phyloP scores from a whole-genome alignment of 2,329 filamentous ascomycete genomes.

The Emmonsiellopsis sp. region DNA sequence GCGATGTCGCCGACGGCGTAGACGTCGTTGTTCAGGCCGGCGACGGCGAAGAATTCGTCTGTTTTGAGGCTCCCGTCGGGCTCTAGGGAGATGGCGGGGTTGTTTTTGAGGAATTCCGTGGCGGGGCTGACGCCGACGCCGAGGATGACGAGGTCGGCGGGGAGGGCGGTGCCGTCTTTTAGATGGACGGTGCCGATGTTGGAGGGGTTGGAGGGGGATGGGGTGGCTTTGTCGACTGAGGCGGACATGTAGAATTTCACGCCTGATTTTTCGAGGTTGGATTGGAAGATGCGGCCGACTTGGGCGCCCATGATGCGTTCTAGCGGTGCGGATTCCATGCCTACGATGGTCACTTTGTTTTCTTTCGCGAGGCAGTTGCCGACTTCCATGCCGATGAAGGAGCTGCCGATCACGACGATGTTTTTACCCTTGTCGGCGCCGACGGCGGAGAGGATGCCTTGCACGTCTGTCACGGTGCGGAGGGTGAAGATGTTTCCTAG shows the following conservation, averaged over 20 bases:
- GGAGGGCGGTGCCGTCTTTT: slow-evolving; percentile 74
- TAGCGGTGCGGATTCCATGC: slow-evolving; percentile 77
- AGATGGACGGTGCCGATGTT: slow-evolving; percentile 73
- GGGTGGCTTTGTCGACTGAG: slow-evolving; percentile 70
- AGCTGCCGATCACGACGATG: slow-evolving; percentile 82
- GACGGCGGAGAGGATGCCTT: slow-evolving; percentile 68
- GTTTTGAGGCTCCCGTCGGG: slow-evolving; percentile 78
- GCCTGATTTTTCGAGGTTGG: slow-evolving; percentile 70
- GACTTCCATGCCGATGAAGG: slow-evolving; percentile 98
- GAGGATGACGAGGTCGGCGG: slow-evolving; percentile 82
- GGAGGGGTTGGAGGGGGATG: slow-evolving; percentile 56
- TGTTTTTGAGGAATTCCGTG: slow-evolving; percentile 71
- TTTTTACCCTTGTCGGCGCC: slow-evolving; percentile 71
- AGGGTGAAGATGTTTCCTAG: slow-evolving; percentile 81
- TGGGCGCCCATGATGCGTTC: slow-evolving; percentile 75
- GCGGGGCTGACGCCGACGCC: slow-evolving; percentile 82
- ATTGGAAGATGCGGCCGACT: slow-evolving; percentile 72
- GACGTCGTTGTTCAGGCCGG: slow-evolving; percentile 62
- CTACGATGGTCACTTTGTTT: slow-evolving; percentile 77
- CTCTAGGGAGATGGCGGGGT: slow-evolving; percentile 59
- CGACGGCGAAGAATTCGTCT: slow-evolving; percentile 68
- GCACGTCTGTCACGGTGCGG: slow-evolving; percentile 64
- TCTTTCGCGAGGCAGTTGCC: slow-evolving; percentile 70
- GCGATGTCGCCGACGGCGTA: slow-evolving; percentile 95
- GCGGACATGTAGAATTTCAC: slow-evolving; percentile 81